Evolutionary conservation across 441 rosid species (phyloP), one percentile per base, ranked within the genome.

Genomic region (Populus hybrid): DNA sequence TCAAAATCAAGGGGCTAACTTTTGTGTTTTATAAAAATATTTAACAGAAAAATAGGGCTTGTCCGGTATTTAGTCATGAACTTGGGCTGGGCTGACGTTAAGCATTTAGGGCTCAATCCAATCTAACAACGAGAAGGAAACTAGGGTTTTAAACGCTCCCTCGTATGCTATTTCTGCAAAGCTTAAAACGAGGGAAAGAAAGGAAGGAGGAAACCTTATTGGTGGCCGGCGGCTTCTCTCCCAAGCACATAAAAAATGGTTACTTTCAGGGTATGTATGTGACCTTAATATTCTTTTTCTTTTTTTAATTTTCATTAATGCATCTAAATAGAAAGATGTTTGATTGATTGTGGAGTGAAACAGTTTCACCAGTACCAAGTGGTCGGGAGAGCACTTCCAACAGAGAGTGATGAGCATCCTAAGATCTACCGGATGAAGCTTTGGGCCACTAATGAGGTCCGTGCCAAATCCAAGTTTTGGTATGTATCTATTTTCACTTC

Each of bases 331-430:
- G 70, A 8, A 61, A 61, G 65, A 61, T 74, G 28, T 20, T 42
- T 46, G 50, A 16, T 1, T 72, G 20, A 23, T 36, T 36, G 21
- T 66, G 28, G 8, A 1, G 42, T 8, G 28, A 6, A 70, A 73
- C 85, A 87, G 87, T 85, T 85, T 80, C 90, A 87, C 73, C 88
- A 85, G 73, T 87, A 85, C 76, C 90, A 82, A 81, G 87, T 83
- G 32, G 88, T 85, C 21, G 90, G 90, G 10, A 85, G 88, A 75
- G 89, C 82, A 7, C 65, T 87, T 50, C 87, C 89, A 0, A 85
- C 88, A 0, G 85, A 83, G 67, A 7, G 67, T 0, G 87, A 85
- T 68, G 84, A 83, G 66, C 86, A 85, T 9, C 88, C 89, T 18
- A 87, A 87, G 81, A 87, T 83, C 57, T 87, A 85, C 11, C 70